A percentile compares a stretch with the other conserved stretches of the same genome.
Evolutionary conservation across 2,329 filamentous ascomycete species (phyloP).

Genomic region (Pleurostoma richardsiae): DNA sequence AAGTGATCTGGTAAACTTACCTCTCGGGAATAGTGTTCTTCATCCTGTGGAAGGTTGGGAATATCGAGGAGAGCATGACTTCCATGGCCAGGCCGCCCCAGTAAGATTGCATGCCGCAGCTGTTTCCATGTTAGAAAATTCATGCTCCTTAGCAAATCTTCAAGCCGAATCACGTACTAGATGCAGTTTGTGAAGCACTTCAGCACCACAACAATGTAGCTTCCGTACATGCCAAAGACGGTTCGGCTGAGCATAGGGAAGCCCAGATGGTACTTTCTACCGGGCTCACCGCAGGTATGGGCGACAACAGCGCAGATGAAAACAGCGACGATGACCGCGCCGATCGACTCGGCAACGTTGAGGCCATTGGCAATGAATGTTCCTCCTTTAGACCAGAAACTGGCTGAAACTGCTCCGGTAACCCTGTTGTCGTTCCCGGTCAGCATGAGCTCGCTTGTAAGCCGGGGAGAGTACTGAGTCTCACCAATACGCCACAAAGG

Average conservation of each 20-base stretch:
- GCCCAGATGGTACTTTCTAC: not conserved
- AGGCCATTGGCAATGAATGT: not conserved
- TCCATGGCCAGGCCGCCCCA: not conserved
- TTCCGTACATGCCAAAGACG: not conserved
- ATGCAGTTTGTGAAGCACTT: not conserved
- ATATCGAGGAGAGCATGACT: constrained; percentile 12
- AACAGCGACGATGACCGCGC: constrained; percentile 16
- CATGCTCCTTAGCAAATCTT: not conserved
- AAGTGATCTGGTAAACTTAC: not conserved
- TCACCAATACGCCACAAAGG: not conserved
- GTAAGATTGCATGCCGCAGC: not conserved
- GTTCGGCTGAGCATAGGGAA: not conserved
- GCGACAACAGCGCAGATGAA: not conserved
- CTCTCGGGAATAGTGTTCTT: constrained; percentile 21
- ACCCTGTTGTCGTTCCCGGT: not conserved
- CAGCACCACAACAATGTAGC: not conserved
- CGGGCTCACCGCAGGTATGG: not conserved
- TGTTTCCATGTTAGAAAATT: not conserved
- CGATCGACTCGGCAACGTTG: not conserved
- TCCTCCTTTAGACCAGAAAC: not conserved
- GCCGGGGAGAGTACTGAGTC: not conserved
- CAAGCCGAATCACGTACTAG: not conserved
- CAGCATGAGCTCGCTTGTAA: not conserved
- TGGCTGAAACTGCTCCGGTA: not conserved
- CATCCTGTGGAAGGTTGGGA: constrained; percentile 25